Conservation (phyloP, 768 basidiomycete genomes). For the Mycena crocata region DNA sequence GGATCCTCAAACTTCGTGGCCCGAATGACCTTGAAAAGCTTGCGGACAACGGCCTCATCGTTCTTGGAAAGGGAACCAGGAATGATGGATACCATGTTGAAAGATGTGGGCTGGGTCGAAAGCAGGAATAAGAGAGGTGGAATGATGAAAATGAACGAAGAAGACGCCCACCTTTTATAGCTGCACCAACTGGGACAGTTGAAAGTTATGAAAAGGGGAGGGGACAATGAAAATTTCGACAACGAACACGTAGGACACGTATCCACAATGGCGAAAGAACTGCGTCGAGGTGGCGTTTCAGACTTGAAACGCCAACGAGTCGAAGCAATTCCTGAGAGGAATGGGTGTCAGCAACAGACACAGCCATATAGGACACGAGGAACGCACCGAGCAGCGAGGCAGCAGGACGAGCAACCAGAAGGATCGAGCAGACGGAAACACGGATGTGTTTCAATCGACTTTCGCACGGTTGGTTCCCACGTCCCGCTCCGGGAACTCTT, state of each 20-base stretch:
- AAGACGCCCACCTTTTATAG: not conserved
- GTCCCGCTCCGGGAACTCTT: not conserved
- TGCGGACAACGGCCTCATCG: not conserved
- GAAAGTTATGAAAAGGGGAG: not conserved
- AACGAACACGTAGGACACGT: too few relatives aligned
- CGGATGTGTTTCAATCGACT: too few relatives aligned
- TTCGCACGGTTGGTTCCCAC: too few relatives aligned
- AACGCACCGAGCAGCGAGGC: too few relatives aligned
- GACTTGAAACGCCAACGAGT: not conserved
- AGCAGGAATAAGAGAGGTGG: not conserved
- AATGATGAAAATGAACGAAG: not conserved
- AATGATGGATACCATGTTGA: not conserved
- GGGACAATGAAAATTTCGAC: not conserved
- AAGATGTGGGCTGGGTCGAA: not conserved
- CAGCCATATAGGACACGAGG: too few relatives aligned
- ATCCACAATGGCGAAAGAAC: not conserved
- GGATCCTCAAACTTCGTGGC: conserved; percentile 10
- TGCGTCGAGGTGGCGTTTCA: not conserved
- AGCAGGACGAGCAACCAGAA: too few relatives aligned
- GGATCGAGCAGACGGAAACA: too few relatives aligned
- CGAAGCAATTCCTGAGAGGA: too few relatives aligned
- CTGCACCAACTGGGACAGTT: not conserved
- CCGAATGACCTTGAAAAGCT: not conserved
- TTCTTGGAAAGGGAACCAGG: not conserved
- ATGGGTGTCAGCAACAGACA: too few relatives aligned